Conservation (phyloP, 768 basidiomycete genomes). For the Amanita brunnescens region DNA sequence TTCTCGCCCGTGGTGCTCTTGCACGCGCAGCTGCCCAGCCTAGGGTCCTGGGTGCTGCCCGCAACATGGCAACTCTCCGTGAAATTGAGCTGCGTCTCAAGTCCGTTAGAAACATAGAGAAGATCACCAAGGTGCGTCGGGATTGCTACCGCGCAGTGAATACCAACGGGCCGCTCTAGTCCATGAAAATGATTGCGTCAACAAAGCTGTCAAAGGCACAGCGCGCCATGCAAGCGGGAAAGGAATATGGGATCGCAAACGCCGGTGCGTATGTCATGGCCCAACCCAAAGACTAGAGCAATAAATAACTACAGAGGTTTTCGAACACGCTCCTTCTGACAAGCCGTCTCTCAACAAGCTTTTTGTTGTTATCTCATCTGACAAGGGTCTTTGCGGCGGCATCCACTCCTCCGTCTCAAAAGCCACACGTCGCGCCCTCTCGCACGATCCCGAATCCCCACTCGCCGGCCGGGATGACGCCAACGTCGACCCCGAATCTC, state of each 20-base stretch:
- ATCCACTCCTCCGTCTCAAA: slow-evolving; percentile 97
- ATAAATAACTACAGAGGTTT: slow-evolving; percentile 56
- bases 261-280: slow-evolving; percentile 46
- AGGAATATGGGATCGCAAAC: slow-evolving; percentile 89
- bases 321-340: slow-evolving; percentile 67
- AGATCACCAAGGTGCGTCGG: slow-evolving; percentile 88
- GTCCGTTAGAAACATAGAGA: slow-evolving; percentile 97
- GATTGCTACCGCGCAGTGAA: background rate
- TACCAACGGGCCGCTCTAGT: slow-evolving; percentile 31
- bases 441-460: slow-evolving; percentile 40
- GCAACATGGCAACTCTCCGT: slow-evolving; percentile 95
- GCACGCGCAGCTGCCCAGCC: slow-evolving; percentile 30
- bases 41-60: slow-evolving; percentile 35
- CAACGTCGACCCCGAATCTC: slow-evolving; percentile 48
- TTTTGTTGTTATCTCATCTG: slow-evolving; percentile 91
- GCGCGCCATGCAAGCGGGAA: slow-evolving; percentile 85
- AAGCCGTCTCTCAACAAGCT: slow-evolving; percentile 69
- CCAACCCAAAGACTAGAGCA: background rate
- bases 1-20: slow-evolving; percentile 41
- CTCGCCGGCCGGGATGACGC: slow-evolving; percentile 35
- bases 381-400: slow-evolving; percentile 99
- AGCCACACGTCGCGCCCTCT: slow-evolving; percentile 68
- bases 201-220: slow-evolving; percentile 95
- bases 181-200: slow-evolving; percentile 99
- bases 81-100: slow-evolving; percentile 95